Evolutionary conservation across 352 stramenopile genomes (phyloP).

Genomic region (Globisporangium abappressorium): DNA sequence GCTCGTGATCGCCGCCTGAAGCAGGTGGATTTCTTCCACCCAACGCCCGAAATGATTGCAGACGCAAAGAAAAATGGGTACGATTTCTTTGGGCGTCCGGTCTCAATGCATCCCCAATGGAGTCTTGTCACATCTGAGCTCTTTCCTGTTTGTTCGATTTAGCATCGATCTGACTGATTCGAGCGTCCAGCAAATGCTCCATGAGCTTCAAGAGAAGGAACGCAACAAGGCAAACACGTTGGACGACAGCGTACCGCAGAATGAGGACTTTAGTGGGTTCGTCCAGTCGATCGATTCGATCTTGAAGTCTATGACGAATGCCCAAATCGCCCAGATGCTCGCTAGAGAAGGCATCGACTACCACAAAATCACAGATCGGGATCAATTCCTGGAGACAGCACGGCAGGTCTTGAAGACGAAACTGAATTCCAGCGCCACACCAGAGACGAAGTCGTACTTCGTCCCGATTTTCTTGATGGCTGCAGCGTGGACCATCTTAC

Average conservation of each 20-base stretch:
- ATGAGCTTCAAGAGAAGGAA: conserved; percentile 77
- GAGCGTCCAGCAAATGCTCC: conserved; percentile 75
- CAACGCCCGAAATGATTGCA: conserved; percentile 71
- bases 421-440: conserved; percentile 26
- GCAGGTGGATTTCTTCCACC: conserved; percentile 75
- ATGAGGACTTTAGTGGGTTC: conserved; percentile 15
- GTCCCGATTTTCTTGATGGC: conserved; percentile 57
- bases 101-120: not conserved
- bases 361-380: conserved; percentile 67
- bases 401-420: conserved; percentile 64
- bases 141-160: not conserved
- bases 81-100: not conserved
- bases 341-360: conserved; percentile 68
- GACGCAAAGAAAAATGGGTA: conserved; percentile 77
- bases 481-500: conserved; percentile 58
- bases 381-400: conserved; percentile 73
- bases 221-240: conserved; percentile 27
- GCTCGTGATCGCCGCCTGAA: conserved; percentile 45
- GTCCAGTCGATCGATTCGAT: conserved; percentile 64
- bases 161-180: conserved; percentile 79
- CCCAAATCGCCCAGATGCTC: conserved; percentile 65
- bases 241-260: conserved; percentile 5
- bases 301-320: conserved; percentile 71
- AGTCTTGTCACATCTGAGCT: not conserved
- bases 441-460: conserved; percentile 42